Evolutionary conservation across 1,284 basidiomycete species (phyloP).

Genomic region (Butyriboletus appendiculatus): DNA sequence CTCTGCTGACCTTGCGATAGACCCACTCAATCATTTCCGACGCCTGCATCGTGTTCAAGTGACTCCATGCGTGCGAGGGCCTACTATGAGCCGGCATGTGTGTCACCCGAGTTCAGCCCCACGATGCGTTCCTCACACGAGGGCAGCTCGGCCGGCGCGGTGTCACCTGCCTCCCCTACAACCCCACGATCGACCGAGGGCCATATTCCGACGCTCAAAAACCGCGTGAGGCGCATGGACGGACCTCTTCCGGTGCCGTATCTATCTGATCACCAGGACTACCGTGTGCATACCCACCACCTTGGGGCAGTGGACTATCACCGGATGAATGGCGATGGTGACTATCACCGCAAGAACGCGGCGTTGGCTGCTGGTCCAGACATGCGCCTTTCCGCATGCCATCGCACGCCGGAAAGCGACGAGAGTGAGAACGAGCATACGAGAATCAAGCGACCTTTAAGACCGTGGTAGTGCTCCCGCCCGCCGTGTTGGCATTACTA

Average conservation of each 20-base stretch:
- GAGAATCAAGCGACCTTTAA: conserved; percentile 27
- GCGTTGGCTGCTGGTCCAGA: conserved; percentile 20
- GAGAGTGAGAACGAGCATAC: conserved; percentile 30
- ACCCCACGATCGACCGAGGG: conserved; percentile 44
- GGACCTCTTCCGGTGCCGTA: conserved; percentile 11
- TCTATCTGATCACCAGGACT: conserved; percentile 18
- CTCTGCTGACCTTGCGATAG: conserved; percentile 16
- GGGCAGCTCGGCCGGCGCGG: conserved; percentile 42
- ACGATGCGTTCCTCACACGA: conserved; percentile 30
- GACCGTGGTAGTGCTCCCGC: conserved; percentile 35
- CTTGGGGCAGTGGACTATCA: conserved; percentile 14
- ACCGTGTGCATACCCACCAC: conserved; percentile 17
- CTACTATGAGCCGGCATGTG: conserved; percentile 15
- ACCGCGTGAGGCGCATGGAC: conserved; percentile 15
- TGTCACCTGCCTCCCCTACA: conserved; percentile 49
- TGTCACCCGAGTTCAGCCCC: conserved; percentile 25
- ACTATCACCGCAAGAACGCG: conserved; percentile 21
- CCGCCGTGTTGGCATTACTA: not conserved
- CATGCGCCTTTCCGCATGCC: conserved; percentile 17
- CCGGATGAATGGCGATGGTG: not conserved
- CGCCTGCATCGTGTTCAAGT: conserved; percentile 27
- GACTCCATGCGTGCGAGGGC: conserved; percentile 18
- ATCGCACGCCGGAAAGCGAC: conserved; percentile 25
- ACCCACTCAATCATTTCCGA: conserved; percentile 23
- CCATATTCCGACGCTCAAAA: conserved; percentile 16